Evolutionary conservation across 768 basidiomycete genomes (phyloP).

Genomic region (Panellus pusillus): DNA sequence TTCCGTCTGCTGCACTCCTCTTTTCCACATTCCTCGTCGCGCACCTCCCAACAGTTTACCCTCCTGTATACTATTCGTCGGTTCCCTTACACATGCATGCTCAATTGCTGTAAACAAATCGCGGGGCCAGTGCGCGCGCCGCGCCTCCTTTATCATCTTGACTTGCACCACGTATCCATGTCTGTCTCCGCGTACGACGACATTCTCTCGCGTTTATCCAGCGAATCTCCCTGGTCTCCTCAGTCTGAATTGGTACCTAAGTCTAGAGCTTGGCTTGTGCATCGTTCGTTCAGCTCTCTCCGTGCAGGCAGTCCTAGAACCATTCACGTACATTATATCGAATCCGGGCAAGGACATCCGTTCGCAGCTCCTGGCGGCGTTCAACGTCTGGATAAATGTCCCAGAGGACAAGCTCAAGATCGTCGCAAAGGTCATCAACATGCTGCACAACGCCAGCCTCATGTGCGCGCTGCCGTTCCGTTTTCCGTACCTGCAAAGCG

Average conservation of each 20-base stretch:
- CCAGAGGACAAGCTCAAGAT: conserved; percentile 66
- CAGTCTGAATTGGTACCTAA: conserved; percentile 34
- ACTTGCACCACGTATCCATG: not conserved
- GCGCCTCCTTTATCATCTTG: too few relatives aligned
- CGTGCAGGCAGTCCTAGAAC: conserved; percentile 67
- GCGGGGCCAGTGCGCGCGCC: not conserved
- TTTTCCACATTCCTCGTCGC: conserved; percentile 23
- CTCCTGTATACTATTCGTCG: conserved; percentile 18
- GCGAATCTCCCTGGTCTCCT: conserved; percentile 35
- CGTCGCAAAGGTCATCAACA: conserved; percentile 82
- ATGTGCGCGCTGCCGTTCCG: conserved; percentile 50
- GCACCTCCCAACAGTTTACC: conserved; percentile 21
- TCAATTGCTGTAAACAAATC: conserved; percentile 12
- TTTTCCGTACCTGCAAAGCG: not conserved
- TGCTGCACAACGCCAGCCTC: conserved; percentile 93
- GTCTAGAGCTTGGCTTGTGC: not conserved
- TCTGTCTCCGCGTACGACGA: conserved; percentile 38
- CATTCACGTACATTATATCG: conserved; percentile 79
- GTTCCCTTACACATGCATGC: conserved; percentile 10
- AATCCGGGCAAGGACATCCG: conserved; percentile 95
- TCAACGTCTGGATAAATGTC: conserved; percentile 90
- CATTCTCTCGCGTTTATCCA: conserved; percentile 34
- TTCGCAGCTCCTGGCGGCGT: conserved; percentile 83
- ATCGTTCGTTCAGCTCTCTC: not conserved
- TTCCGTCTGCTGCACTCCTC: conserved; percentile 39